Conservation (phyloP, 2,329 filamentous ascomycete species). For the Drechslerella coelobrocha region DNA sequence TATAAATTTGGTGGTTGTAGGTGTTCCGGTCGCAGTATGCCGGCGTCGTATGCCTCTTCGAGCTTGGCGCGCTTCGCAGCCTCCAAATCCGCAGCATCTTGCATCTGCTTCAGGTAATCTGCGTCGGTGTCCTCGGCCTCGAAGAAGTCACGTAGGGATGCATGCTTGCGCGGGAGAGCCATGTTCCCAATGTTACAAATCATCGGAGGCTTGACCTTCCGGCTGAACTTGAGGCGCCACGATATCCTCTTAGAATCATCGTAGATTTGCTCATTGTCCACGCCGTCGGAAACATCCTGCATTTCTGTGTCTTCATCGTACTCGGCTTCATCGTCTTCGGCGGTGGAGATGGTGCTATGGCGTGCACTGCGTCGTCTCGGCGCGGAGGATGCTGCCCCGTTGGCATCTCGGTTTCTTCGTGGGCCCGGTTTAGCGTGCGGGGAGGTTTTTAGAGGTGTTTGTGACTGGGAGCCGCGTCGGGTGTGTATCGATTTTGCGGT, state of each 20-base stretch:
- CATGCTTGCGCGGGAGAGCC: constrained; percentile 31
- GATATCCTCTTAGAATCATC: constrained; percentile 56
- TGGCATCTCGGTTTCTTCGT: constrained; percentile 17
- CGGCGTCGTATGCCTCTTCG: constrained; percentile 74
- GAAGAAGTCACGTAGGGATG: constrained; percentile 39
- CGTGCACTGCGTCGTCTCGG: constrained; percentile 39
- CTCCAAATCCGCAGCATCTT: constrained; percentile 71
- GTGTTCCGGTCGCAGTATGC: constrained; percentile 74
- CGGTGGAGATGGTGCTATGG: constrained; percentile 14
- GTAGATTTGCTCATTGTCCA: constrained; percentile 65
- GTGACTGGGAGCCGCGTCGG: constrained; percentile 8
- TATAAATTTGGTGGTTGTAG: constrained; percentile 68
- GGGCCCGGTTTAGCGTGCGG: constrained; percentile 9
- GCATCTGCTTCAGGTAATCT: constrained; percentile 65
- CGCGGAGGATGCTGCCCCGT: constrained; percentile 1
- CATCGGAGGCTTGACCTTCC: constrained; percentile 49
- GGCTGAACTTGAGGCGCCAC: constrained; percentile 50
- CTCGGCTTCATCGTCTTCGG: constrained; percentile 18
- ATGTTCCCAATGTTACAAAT: constrained; percentile 43
- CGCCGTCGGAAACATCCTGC: constrained; percentile 61
- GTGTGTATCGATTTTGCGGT: constrained; percentile 16
- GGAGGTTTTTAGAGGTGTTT: constrained; percentile 14
- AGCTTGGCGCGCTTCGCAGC: constrained; percentile 73
- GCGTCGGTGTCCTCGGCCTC: constrained; percentile 55
- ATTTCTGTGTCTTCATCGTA: constrained; percentile 51